Base-by-base conservation (phyloP, 257 asterid species). In the Solanum etuberosum region DNA sequence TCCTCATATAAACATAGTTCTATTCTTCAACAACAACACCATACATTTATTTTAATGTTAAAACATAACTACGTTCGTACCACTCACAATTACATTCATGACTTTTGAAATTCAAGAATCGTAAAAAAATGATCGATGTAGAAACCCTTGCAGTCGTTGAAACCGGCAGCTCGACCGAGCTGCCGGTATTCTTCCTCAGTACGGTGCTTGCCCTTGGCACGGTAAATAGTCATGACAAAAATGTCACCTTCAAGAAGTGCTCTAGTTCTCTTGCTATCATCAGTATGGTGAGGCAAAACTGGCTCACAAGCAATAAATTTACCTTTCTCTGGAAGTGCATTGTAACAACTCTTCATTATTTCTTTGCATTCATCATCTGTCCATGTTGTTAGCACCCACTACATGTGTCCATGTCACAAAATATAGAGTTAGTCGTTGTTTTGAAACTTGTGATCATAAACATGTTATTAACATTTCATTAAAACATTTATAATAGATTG, bases 231-330 rank as follows among this genome's bases (percentile, higher is more conserved):
- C 91, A 89, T 89, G 21, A 87, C 90, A 46, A 87, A 89, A 67
- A 89, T 87, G 34, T 89, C 90, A 7, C 88, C 91, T 89, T 87
- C 91, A 10, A 89, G 90, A 35, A 89, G 88, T 25, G 89, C 88
- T 72, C 90, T 81, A 10, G 87, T 89, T 21, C 90, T 83, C 46
- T 82, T 89, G 83, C 88, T 87, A 21, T 87, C 76, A 70, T 89
- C 88, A 9, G 87, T 85, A 10, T 70, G 35, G 10, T 43, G 38
- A 61, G 91, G 91, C 61, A 89, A 85, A 72, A 87, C 88, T 18
- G 90, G 91, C 42, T 89, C 91, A 43, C 91, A 89, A 18, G 87
- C 87, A 15, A 85, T 74, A 12, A 87, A n/a, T 38, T 85, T 89
- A 0, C 91, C 91, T 12, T 88, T 88, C 20, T 31, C 15, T 34